Conservation (phyloP, 2,329 filamentous ascomycete genomes). For the Phaeosphaeria sp. region DNA sequence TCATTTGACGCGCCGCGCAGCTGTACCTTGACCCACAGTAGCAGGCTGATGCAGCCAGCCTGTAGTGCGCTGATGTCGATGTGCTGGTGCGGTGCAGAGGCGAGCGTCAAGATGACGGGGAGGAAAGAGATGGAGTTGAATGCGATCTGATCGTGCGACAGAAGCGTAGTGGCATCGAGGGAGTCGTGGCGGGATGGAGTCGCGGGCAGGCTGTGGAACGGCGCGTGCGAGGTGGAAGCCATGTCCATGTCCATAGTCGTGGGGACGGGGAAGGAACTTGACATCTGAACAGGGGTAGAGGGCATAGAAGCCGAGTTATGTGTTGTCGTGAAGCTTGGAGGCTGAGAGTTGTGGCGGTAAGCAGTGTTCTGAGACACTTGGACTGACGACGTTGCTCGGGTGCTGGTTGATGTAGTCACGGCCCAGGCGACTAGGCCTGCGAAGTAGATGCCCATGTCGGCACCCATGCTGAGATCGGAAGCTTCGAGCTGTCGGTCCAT, state of each 20-base stretch:
- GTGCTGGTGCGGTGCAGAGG: constrained; percentile 21
- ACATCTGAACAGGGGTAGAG: constrained; percentile 4
- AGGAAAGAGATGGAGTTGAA: constrained; percentile 36
- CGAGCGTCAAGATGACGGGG: constrained; percentile 22
- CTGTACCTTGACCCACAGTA: constrained; percentile 42
- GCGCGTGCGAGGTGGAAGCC: constrained; percentile 8
- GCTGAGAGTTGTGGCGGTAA: constrained; percentile 20
- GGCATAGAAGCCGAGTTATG: constrained; percentile 8
- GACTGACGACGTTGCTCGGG: constrained; percentile 19
- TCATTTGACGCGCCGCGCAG: constrained; percentile 29
- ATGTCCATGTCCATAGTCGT: constrained; percentile 16
- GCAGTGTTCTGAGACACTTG: constrained; percentile 6
- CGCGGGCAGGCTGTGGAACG: constrained; percentile 11
- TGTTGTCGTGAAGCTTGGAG: constrained; percentile 9
- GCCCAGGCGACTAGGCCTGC: constrained; percentile 46
- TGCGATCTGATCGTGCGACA: constrained; percentile 24
- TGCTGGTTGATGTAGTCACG: constrained; percentile 35
- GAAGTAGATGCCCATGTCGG: constrained; percentile 45
- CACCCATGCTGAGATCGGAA: constrained; percentile 31
- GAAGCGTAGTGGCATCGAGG: constrained; percentile 9
- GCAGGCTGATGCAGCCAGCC: constrained; percentile 34
- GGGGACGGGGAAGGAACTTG: constrained; percentile 1
- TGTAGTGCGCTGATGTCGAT: constrained; percentile 31
- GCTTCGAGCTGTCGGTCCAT: constrained; percentile 23
- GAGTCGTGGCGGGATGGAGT: constrained; percentile 23